A percentile compares a stretch with the other conserved stretches of the same genome.
Conservation (phyloP, 1,139 yeast species). For the Candida anutae region DNA sequence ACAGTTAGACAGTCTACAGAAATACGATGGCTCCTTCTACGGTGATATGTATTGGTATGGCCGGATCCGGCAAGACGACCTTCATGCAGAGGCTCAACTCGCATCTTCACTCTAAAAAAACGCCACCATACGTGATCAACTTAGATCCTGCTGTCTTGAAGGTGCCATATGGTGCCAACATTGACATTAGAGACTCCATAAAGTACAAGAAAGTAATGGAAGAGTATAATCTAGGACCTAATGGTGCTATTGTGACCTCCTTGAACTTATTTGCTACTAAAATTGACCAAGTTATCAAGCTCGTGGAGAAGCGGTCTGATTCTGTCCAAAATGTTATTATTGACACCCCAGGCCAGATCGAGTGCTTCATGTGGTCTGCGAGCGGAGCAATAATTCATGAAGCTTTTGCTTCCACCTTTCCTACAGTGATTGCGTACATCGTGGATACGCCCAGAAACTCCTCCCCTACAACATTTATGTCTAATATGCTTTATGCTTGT, state of each 20-base stretch:
- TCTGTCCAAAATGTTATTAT: slow-evolving; percentile 65
- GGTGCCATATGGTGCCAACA: slow-evolving; percentile 88
- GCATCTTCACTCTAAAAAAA: slow-evolving; percentile 64
- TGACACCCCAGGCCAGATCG: slow-evolving; percentile 99
- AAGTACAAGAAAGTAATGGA: slow-evolving; percentile 97
- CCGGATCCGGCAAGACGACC: slow-evolving; percentile 97
- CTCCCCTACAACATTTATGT: slow-evolving; percentile 94
- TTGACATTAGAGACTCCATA: slow-evolving; percentile 93
- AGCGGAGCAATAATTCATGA: slow-evolving; percentile 96
- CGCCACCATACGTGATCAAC: slow-evolving; percentile 85
- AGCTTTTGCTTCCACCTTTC: slow-evolving; percentile 92
- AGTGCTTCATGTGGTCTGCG: slow-evolving; percentile 95
- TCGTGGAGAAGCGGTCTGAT: slow-evolving; percentile 75
- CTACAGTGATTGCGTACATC: slow-evolving; percentile 90
- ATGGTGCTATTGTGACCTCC: slow-evolving; percentile 96
- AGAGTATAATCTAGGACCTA: slow-evolving; percentile 86
- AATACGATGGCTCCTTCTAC: slow-evolving; percentile 64
- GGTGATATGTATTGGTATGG: slow-evolving; percentile 89
- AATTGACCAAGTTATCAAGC: slow-evolving; percentile 85
- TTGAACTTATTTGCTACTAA: slow-evolving; percentile 88
- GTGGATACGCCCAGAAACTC: slow-evolving; percentile 95
- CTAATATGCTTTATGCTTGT: slow-evolving; percentile 97
- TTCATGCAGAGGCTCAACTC: slow-evolving; percentile 93
- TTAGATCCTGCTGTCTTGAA: slow-evolving; percentile 94
- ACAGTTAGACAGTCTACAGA: slow-evolving; percentile 2